phyloP scores from a whole-genome alignment of 352 stramenopile genomes.

The Phytopythium litorale region DNA sequence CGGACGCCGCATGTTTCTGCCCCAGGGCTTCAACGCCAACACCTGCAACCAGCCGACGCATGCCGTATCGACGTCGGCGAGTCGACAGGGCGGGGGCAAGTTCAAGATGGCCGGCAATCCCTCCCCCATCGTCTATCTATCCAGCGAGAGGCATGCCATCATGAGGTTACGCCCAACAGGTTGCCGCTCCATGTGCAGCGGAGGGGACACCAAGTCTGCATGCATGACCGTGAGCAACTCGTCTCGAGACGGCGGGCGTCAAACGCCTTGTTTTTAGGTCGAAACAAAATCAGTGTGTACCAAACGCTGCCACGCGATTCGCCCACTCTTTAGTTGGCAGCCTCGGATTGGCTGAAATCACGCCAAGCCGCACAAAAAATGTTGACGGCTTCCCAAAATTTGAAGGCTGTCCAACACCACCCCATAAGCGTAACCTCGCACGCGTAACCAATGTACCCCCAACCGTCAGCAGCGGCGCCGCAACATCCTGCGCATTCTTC shows the following conservation, averaged over 20 bases:
- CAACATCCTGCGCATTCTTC: neutral
- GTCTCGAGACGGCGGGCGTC: too few relatives aligned
- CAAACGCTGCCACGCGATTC: neutral
- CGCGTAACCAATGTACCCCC: neutral
- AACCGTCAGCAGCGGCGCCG: neutral
- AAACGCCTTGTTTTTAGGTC: too few relatives aligned
- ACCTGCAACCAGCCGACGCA: neutral
- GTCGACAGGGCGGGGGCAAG: neutral
- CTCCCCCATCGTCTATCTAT: neutral
- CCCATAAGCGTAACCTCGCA: neutral
- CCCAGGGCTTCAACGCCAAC: neutral
- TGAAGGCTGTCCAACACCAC: neutral
- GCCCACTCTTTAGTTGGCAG: neutral
- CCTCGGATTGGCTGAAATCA: neutral
- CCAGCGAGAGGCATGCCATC: neutral
- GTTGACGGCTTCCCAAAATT: slow-evolving; percentile 1
- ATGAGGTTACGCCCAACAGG: too few relatives aligned
- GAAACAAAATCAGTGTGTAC: neutral
- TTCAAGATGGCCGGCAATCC: neutral
- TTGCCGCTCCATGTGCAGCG: too few relatives aligned
- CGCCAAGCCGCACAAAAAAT: neutral
- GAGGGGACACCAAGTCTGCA: too few relatives aligned
- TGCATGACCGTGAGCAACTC: too few relatives aligned
- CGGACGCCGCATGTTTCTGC: neutral
- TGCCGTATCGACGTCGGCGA: neutral